A percentile compares a stretch with the other conserved stretches of the same genome.
phyloP scores from a whole-genome alignment of 2,329 filamentous ascomycete species.

The Talaromyces sp. region DNA sequence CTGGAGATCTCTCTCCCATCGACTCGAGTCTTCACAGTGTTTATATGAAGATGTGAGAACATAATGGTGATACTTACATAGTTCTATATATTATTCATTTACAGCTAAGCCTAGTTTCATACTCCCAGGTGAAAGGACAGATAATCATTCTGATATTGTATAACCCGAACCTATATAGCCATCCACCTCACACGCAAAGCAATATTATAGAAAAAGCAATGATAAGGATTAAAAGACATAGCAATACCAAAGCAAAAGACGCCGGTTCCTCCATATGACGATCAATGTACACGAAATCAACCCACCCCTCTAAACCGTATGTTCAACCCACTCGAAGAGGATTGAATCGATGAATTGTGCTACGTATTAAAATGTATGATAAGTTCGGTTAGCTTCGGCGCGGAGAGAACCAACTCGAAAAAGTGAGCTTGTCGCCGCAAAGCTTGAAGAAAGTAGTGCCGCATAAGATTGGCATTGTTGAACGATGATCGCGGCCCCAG shows the following conservation, averaged over 20 bases:
- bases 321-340: not conserved
- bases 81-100: not conserved
- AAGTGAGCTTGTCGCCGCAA: not conserved
- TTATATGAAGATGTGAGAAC: not conserved
- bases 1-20: not conserved
- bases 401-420: not conserved
- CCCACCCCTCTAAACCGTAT: not conserved
- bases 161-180: not conserved
- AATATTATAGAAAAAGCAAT: slow-evolving; percentile 18
- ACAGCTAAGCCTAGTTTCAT: not conserved
- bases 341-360: slow-evolving; percentile 14
- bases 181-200: not conserved
- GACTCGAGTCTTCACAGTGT: too few relatives aligned
- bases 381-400: slow-evolving; percentile 9
- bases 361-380: slow-evolving; percentile 20
- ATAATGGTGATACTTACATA: not conserved
- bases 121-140: not conserved
- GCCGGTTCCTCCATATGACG: slow-evolving; percentile 16
- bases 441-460: not conserved
- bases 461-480: not conserved
- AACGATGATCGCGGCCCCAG: not conserved
- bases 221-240: slow-evolving; percentile 22
- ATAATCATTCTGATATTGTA: slow-evolving; percentile 1
- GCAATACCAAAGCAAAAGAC: slow-evolving; percentile 9
- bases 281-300: slow-evolving; percentile 16